phyloP scores from a whole-genome alignment of 1,284 basidiomycete species.

The Cryptococcus maquisensis region DNA sequence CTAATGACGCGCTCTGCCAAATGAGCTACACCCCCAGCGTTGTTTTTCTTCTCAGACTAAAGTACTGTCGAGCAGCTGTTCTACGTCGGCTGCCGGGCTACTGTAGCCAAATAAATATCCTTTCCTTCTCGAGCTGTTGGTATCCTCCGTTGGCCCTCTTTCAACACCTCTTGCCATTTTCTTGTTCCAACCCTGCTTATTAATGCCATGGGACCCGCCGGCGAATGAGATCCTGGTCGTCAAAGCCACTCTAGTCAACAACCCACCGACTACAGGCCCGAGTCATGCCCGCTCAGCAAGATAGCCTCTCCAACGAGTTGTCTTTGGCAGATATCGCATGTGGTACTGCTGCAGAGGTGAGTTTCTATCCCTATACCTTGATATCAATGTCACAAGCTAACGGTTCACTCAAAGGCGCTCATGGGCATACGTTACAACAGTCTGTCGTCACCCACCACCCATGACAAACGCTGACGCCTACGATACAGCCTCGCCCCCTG shows the following conservation, averaged over 20 bases:
- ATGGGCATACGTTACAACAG: slow-evolving; percentile 36
- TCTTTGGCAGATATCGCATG: background rate
- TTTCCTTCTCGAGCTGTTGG: no score
- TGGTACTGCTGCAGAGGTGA: slow-evolving; percentile 35
- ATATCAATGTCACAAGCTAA: background rate
- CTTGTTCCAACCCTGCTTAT: no score
- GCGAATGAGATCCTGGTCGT: no score
- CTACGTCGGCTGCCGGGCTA: no score
- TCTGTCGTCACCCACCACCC: slow-evolving; percentile 9
- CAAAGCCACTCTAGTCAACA: no score
- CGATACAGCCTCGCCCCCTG: slow-evolving; percentile 35
- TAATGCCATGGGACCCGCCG: background rate
- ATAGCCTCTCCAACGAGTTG: no score
- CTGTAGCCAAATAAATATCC: no score
- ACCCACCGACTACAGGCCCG: no score
- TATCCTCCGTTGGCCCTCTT: no score
- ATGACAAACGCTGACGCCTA: background rate
- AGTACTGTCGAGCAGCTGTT: no score
- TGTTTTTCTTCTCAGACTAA: background rate
- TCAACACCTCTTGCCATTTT: no score
- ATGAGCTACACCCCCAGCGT: slow-evolving; percentile 2
- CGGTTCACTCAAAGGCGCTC: slow-evolving; percentile 13
- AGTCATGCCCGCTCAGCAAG: no score
- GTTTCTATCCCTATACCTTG: slow-evolving; percentile 1
- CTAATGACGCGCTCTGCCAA: slow-evolving; percentile 8